Evolutionary conservation across 768 basidiomycete species (phyloP), one percentile per base, ranked within the genome.

Genomic region (Termitomyces sp.): DNA sequence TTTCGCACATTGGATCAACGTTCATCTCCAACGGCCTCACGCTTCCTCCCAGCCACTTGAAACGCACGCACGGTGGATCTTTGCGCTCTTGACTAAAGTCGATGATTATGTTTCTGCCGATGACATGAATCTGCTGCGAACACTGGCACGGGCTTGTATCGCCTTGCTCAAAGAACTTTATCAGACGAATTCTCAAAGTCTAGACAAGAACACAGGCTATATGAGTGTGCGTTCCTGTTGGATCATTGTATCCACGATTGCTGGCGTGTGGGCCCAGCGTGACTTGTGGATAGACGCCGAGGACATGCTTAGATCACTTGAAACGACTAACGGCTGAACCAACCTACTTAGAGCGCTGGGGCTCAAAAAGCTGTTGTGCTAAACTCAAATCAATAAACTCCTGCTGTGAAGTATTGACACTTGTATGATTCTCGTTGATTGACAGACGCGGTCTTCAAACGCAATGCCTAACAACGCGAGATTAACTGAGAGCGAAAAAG

Each of bases 231-330:
- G 77, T 57, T 83, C 87, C 9, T 91, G 89, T 68, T 94, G 92
- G 92, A 79, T 93, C 63, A 76, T 91, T 42, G 77, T 94, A 5
- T 74, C 86, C 6, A 82, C 83, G 1, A 75, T 94, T 51, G 80
- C 82, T 31, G 83, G 81, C 20, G 71, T 87, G 3, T 94, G 92
- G 92, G 86, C 84, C 29, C 92, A 94, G 75, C 79, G 77, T 56
- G 92, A 94, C 70, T 73, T 94, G 46, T 94, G 91, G 92, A 75
- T 75, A 72, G 91, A 93, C 68, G 90, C 87, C 25, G 85, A 87
- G 67, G 76, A 73, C n/a, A 75, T 79, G 64, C 67, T 90, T 38
- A 69, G 61, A 60, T 56, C 66, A 38, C 57, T 72, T 60, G 52
- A 59, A 62, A 50, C 59, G 37, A n/a, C 37, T 55, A 11, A 50